Conservation (phyloP, 257 asterid species). For the Nicotiana otophora region DNA sequence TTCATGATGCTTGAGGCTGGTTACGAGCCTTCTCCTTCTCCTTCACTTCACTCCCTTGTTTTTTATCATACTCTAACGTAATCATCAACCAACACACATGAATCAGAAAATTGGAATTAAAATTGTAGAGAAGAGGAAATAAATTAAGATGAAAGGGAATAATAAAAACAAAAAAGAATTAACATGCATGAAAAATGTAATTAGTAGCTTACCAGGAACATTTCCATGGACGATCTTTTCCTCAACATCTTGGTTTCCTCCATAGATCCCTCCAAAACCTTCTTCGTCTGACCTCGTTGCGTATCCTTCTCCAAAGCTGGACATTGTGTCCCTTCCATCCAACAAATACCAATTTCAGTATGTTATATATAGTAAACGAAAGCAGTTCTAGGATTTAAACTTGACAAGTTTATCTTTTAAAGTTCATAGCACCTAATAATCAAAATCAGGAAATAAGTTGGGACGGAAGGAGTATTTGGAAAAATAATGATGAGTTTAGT, state of each 20-base stretch:
- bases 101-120: not conserved
- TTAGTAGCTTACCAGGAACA: not conserved
- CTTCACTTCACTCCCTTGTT: constrained; percentile 63
- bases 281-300: constrained; percentile 67
- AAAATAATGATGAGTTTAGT: no score
- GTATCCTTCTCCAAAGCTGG: constrained; percentile 62
- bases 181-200: not conserved
- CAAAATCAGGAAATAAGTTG: no score
- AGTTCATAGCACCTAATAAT: no score
- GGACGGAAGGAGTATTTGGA: no score
- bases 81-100: not conserved
- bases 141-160: not conserved
- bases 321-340: constrained; percentile 23
- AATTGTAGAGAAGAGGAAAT: not conserved
- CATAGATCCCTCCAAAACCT: constrained; percentile 65
- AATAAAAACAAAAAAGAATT: not conserved
- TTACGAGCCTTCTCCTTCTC: constrained; percentile 56
- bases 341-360: not conserved
- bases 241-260: constrained; percentile 32
- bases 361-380: no score
- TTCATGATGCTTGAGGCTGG: constrained; percentile 22
- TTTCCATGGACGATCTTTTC: constrained; percentile 20
- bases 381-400: no score
- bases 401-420: no score
- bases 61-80: constrained; percentile 25